Percentiles rank a stretch among this genome's conserved stretches.
phyloP scores from a whole-genome alignment of 805 yeast genomes.

The Schwanniomyces occidentalis region DNA sequence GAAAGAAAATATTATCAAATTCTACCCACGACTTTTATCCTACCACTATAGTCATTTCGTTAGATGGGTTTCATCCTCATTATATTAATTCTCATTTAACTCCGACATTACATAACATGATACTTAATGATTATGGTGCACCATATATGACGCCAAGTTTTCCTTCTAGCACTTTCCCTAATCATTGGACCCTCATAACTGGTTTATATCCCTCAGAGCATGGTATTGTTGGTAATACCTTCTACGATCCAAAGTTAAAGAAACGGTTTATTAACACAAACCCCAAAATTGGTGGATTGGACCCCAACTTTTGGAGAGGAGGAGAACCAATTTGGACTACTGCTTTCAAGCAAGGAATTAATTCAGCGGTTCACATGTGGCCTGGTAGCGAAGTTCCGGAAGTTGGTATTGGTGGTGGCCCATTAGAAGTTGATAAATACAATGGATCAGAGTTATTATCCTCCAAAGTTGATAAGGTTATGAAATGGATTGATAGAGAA shows the following conservation, averaged over 20 bases:
- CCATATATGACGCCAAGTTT: constrained; percentile 88
- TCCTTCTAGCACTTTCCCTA: constrained; percentile 88
- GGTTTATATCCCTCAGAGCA: constrained; percentile 83
- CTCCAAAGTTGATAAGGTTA: constrained; percentile 56
- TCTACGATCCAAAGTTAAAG: constrained; percentile 59
- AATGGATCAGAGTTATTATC: constrained; percentile 62
- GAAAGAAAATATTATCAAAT: constrained; percentile 40
- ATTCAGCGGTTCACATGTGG: constrained; percentile 91
- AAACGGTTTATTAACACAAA: constrained; percentile 65
- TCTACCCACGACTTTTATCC: constrained; percentile 72
- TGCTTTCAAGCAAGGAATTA: constrained; percentile 59
- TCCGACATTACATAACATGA: constrained; percentile 66
- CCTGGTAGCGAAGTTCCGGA: constrained; percentile 85
- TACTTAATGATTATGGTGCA: constrained; percentile 54
- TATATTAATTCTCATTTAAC: constrained; percentile 66
- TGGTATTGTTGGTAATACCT: constrained; percentile 84
- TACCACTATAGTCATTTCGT: constrained; percentile 76
- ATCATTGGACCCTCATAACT: constrained; percentile 89
- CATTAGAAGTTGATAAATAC: constrained; percentile 58
- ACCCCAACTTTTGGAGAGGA: constrained; percentile 71
- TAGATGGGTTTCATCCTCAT: constrained; percentile 93
- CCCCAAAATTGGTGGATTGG: constrained; percentile 48
- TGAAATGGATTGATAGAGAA: constrained; percentile 64
- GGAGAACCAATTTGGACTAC: constrained; percentile 91
- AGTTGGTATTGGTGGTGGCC: constrained; percentile 36